phyloP scores from a whole-genome alignment of 202 grass and related monocot species.

The Tripidium arundinaceum region DNA sequence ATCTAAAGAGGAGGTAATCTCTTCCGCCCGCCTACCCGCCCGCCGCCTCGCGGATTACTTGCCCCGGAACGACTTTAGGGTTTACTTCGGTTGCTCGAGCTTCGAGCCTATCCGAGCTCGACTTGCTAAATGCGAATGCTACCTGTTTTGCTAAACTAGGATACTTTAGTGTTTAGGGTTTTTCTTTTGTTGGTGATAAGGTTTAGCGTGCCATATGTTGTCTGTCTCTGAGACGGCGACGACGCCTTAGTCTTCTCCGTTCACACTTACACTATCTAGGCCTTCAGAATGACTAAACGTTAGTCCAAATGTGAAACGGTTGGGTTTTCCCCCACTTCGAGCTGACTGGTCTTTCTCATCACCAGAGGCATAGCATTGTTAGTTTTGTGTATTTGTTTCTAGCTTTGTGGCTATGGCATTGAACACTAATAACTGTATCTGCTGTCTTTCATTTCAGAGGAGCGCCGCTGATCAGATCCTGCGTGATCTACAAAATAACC shows the following conservation, averaged over 20 bases:
- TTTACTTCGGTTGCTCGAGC: conserved; percentile 16
- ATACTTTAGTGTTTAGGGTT: not conserved
- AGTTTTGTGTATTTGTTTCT: not conserved
- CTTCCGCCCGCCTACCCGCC: not conserved
- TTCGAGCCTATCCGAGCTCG: not conserved
- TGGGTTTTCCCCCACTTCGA: not conserved
- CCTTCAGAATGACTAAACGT: not conserved
- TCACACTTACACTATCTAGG: not conserved
- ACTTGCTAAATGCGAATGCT: not conserved
- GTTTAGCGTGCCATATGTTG: not conserved
- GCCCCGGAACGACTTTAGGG: conserved; percentile 14
- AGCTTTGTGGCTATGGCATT: not conserved
- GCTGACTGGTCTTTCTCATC: not conserved
- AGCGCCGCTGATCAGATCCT: conserved; percentile 84
- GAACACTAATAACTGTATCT: not conserved
- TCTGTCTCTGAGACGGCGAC: not conserved
- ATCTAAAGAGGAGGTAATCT: conserved; percentile 94
- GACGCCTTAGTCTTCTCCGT: not conserved
- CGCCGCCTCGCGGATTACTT: not conserved
- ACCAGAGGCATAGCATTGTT: not conserved
- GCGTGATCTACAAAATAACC: conserved; percentile 92
- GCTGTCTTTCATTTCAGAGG: conserved; percentile 52
- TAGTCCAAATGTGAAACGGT: not conserved
- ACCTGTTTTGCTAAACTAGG: not conserved
- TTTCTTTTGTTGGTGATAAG: not conserved